These are phyloP conservation scores for Chamaecrista fasciculata DNA, from an alignment of 306 rosid species.

Conservation along the genomic window DNA sequence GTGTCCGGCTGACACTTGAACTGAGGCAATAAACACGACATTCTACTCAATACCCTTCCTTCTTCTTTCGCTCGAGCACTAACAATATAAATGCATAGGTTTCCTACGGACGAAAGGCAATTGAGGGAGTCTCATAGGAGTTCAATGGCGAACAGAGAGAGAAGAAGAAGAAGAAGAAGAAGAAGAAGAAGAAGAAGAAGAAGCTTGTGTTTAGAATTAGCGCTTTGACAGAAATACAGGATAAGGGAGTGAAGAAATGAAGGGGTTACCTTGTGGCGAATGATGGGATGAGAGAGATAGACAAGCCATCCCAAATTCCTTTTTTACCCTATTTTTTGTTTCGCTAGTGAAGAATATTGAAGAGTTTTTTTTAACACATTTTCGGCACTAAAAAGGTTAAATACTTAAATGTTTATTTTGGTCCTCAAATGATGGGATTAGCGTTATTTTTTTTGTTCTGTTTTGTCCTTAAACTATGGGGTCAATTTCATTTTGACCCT, in stretches of 20 bases:
- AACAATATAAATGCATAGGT: background rate
- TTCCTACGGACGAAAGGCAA: background rate
- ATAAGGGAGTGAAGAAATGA: slow-evolving; percentile 16
- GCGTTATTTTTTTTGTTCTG: no score
- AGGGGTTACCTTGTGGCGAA: background rate
- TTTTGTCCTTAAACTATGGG: no score
- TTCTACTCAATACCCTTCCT: slow-evolving; percentile 21
- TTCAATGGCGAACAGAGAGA: background rate
- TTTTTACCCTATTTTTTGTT: background rate
- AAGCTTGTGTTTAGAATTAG: slow-evolving; percentile 24
- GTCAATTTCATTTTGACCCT: no score
- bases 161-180: background rate
- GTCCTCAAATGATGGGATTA: no score
- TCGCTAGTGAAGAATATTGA: no score
- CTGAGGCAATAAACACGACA: slow-evolving; percentile 83
- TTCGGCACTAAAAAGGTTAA: no score
- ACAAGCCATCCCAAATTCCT: background rate
- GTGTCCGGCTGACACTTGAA: slow-evolving; percentile 64
- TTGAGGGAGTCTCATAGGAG: background rate
- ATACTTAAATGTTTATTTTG: no score
- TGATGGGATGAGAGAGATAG: slow-evolving; percentile 10
- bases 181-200: background rate
- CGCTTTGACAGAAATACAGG: slow-evolving; percentile 25
- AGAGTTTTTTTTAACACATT: no score
- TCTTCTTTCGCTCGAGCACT: background rate